Base-by-base conservation (phyloP, 805 yeast genomes). In the Teunomyces aglyptinius region DNA sequence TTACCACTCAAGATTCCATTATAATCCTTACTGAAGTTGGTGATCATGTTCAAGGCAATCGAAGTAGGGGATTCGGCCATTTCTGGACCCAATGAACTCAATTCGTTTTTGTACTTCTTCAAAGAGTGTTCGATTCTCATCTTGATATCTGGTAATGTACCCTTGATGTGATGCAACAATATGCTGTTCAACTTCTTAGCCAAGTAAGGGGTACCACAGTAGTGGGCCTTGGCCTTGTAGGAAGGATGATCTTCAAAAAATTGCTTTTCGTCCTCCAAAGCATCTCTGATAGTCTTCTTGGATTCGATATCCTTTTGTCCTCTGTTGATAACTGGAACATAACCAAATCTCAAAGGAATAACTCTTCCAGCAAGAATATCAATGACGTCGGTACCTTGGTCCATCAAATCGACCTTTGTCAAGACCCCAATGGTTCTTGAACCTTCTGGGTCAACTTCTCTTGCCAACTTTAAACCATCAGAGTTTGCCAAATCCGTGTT, bases 371-470 rank as follows among this genome's bases (percentile, higher is more conserved):
- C 92, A 51, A 94, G 76, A 58, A 94, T 91, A 64, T 94, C 99
- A 57, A 90, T 82, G 36, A 94, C 98, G 70, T 94, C 96, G 3
- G 99, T 94, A 47, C 99, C 99, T 58, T 88, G 85, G 65, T 94
- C 99, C 99, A 94, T 94, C 55, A 94, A 78, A 69, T 94, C 99
- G 46, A 94, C 86, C 68, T 94, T 94, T 15, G 98, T 94, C 56
- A 94, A 78, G 29, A 94, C 99, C 66, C 99, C 99, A 58, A 94
- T 87, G 24, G 99, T 94, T 73, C 99, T 82, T 38, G 83, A 69
- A 40, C 99, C 99, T 65, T 89, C 96, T 2, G 98, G 98, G 62
- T 94, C 99, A 43, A 94, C 98, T 66, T 94, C 98, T 60, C 98
- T 82, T 1, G 99, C 99, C 56, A 94, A 76, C 67, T 94, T 92